Evolutionary conservation across 2,329 filamentous ascomycete genomes (phyloP), one percentile per base, ranked within the genome.

Genomic region (Colletotrichum chrysophilum): DNA sequence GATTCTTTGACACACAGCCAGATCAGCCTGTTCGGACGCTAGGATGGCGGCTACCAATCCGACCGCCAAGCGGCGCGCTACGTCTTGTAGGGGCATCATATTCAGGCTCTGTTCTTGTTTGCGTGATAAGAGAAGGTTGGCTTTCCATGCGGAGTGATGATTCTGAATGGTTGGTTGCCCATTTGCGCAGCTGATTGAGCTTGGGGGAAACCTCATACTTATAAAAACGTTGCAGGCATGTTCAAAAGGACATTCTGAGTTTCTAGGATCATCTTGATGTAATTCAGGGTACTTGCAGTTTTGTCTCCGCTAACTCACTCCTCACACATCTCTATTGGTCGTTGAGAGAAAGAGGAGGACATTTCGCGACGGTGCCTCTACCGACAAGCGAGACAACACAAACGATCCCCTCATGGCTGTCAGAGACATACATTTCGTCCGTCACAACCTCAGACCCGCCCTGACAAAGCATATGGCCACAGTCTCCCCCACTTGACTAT

Each of bases 401-500:
- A 48, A 48, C 43, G n/a, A 21, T 0, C 13, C 0, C 5, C 5
- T 21, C 0, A 0, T 13, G 3, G 43, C n/a, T 48, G n/a, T 13
- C 4, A 0, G 10, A 48, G 43, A 13, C 43, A 48, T 13, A 48
- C 43, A 21, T 48, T n/a, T 43, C 38, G 18, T 43, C 43, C 7
- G 9, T 48, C 38, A 12, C 9, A 48, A 48, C 18, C 38, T 1
- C 1, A 48, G 0, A 7, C 1, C 38, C 38, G 10, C 10, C 43
- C 18, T 48, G 43, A 48, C 43, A 48, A 48, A 48, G 18, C 0
- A 48, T 4, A 48, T 2, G 0, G n/a, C 43, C n/a, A 48, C 10
- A 48, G 21, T 10, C 21, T 3, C 2, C 43, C n/a, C n/a, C 10
- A 0, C 21, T 24, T 24, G 21, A 24, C 43, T 0, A 21, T 52